Evolutionary conservation across 192 early-diverging fungal species (phyloP).

Genomic region (Mortierella claussenii): DNA sequence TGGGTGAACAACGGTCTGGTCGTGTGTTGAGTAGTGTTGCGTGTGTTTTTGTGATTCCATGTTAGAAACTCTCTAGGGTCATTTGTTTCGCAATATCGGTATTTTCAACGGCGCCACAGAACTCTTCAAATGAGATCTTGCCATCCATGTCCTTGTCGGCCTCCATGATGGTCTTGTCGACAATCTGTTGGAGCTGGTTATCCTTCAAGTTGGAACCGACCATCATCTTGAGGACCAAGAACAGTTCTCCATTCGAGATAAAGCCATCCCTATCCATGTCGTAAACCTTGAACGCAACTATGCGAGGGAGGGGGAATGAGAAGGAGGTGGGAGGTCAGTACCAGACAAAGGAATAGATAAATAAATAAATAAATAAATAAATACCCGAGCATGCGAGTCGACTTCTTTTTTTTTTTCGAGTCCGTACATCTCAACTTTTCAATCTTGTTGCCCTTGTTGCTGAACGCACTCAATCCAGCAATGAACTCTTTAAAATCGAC

Average conservation of each 20-base stretch:
- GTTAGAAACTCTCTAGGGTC: slow-evolving; percentile 84
- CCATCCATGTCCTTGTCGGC: no score
- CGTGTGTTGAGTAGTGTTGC: no score
- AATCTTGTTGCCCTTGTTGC: slow-evolving; percentile 91
- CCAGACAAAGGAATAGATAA: neutral
- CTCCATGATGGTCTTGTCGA: slow-evolving; percentile 99
- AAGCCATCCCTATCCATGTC: slow-evolving; percentile 99
- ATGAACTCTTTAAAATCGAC: slow-evolving; percentile 99
- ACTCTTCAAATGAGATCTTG: slow-evolving; percentile 97
- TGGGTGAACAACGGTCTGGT: no score
- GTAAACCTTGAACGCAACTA: slow-evolving; percentile 98
- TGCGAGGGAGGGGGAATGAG: slow-evolving; percentile 5
- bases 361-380: slow-evolving; percentile 2
- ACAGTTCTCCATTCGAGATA: slow-evolving; percentile 99
- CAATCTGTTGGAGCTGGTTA: slow-evolving; percentile 98
- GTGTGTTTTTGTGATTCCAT: no score
- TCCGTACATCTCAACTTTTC: slow-evolving; percentile 93
- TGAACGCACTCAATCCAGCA: slow-evolving; percentile 92
- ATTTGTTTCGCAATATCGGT: slow-evolving; percentile 97
- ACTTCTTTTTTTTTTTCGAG: no score
- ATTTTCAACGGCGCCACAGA: slow-evolving; percentile 91
- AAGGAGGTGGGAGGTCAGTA: neutral
- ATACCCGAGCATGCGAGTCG: no score
- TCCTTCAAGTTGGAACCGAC: slow-evolving; percentile 97
- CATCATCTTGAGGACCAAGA: no score